Evolutionary conservation across 2,329 filamentous ascomycete genomes (phyloP).

Genomic region (Clarireedia homoeocarpa): DNA sequence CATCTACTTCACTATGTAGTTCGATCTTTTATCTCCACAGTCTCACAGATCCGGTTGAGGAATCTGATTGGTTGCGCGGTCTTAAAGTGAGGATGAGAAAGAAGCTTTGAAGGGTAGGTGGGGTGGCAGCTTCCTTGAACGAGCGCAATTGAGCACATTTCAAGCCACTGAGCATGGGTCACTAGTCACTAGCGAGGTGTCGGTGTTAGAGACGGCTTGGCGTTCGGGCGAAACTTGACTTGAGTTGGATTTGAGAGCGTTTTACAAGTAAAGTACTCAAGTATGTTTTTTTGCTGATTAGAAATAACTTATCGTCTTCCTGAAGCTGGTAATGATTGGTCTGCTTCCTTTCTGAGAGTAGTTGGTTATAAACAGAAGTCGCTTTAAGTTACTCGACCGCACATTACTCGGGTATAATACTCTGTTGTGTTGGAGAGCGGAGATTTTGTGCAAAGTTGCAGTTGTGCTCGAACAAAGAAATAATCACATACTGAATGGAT

Average conservation of each 20-base stretch:
- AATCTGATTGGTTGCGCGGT: not conserved
- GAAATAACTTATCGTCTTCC: no score
- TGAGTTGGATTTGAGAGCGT: no score
- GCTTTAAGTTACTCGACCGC: not conserved
- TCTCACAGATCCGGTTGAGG: no score
- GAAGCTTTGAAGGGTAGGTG: not conserved
- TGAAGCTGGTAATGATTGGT: no score
- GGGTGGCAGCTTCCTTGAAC: not conserved
- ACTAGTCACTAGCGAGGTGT: not conserved
- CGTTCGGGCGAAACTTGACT: not conserved
- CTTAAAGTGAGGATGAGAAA: not conserved
- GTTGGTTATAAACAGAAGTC: not conserved
- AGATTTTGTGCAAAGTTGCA: not conserved
- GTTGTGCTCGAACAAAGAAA: not conserved
- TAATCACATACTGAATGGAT: not conserved
- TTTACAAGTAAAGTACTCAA: no score
- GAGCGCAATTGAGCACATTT: conserved; percentile 13
- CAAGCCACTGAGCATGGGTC: conserved; percentile 5
- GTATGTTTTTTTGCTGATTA: not conserved
- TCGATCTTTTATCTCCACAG: no score
- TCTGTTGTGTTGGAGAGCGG: not conserved
- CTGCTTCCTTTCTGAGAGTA: no score
- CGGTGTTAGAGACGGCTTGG: not conserved
- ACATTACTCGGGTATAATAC: not conserved
- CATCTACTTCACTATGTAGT: no score